Base-by-base conservation (phyloP, 257 asterid species). In the Solanum tacnaense region DNA sequence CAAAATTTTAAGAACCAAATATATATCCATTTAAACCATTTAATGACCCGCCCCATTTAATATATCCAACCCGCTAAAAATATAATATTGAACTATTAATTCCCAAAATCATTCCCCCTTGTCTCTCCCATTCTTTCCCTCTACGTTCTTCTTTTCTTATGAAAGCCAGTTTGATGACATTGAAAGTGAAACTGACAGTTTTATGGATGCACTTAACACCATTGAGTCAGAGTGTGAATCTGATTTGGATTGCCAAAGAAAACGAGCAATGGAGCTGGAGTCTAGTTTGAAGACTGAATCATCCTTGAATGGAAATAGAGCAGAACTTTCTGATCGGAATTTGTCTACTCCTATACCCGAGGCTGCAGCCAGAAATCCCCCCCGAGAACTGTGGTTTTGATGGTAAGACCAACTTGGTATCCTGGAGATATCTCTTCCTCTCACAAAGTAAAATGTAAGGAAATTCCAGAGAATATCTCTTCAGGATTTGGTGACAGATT, bases 131-230 rank as follows among this genome's bases (percentile, higher is more conserved):
- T n/a, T n/a, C n/a, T n/a, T 31, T 31, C 2, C 32, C 32, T 31
- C 32, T 31, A 31, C 32, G 32, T 31, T 31, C 32, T 31, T 31
- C 32, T 31, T 52, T 36, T 84, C 74, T 87, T 36, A 44, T 78
- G 90, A 68, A 72, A 27, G 73, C 65, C 88, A 78, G 68, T 65
- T 31, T 25, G 90, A 89, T 89, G 92, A 89, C 39, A 70, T 88
- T 87, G 93, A 91, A 74, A 89, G 98, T 88, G 99, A 96, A 93
- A 89, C 94, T 8, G 98, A 96, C 87, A 71, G 91, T 88, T 96
- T 89, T 87, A 92, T 94, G 91, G 99, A 97, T 92, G 99, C 99
- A 49, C 99, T 97, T 89, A 96, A 97, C 91, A 91, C 94, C 74
- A 95, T 95, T 85, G 99, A 93, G 85, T 93, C 98, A 56, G 99